Conservation (phyloP, 2,329 filamentous ascomycete species). For the Hymenoscyphus infarciens region DNA sequence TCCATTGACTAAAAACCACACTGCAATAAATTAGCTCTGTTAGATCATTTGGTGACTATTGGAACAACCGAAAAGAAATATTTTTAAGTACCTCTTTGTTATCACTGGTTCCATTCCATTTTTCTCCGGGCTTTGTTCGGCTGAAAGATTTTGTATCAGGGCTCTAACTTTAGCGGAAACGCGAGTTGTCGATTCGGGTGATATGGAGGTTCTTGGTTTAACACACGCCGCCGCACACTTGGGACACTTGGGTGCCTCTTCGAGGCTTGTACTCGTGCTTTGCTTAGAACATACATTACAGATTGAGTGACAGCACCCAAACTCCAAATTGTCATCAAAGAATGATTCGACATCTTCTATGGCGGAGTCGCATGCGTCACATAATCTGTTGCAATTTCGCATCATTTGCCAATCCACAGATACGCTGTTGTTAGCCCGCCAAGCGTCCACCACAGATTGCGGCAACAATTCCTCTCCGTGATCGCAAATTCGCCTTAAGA, state of each 20-base stretch:
- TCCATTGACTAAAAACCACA: conserved; percentile 7
- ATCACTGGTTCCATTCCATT: neutral
- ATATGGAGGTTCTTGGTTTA: neutral
- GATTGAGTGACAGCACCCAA: neutral
- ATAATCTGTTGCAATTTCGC: neutral
- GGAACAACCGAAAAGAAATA: neutral
- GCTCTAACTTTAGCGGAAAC: neutral
- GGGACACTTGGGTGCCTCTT: neutral
- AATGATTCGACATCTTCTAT: neutral
- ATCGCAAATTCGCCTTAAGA: neutral
- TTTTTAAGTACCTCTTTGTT: neutral
- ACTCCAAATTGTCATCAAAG: neutral
- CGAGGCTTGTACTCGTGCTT: neutral
- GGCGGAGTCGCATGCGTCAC: neutral
- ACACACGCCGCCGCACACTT: neutral
- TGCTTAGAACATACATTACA: neutral
- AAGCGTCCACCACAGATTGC: no score
- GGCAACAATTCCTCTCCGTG: neutral
- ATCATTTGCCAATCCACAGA: neutral
- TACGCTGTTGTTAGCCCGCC: no score
- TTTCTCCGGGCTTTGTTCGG: neutral
- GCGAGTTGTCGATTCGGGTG: neutral
- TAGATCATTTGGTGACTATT: neutral
- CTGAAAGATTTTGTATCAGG: neutral
- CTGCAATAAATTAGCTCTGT: conserved; percentile 3